Evolutionary conservation across 73 alveolate genomes (phyloP).

Genomic region (Stentor coeruleus): DNA sequence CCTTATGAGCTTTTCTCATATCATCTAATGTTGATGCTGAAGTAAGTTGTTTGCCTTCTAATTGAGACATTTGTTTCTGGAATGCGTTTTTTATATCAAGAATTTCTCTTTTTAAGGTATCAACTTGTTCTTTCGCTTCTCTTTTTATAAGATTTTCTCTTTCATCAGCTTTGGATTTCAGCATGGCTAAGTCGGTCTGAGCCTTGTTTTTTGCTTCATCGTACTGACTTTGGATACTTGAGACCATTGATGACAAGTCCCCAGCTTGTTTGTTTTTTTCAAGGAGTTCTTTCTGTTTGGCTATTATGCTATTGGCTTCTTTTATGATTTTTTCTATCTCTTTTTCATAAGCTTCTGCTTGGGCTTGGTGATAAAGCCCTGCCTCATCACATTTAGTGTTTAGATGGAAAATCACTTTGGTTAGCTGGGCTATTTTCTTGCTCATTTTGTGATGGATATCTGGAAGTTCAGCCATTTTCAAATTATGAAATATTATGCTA

Average conservation of each 20-base stretch:
- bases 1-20: conserved; percentile 51
- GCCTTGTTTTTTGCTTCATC: conserved; percentile 58
- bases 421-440: conserved; percentile 85
- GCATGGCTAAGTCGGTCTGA: conserved; percentile 44
- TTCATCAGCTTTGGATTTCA: conserved; percentile 51
- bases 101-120: conserved; percentile 48
- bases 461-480: conserved; percentile 38
- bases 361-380: conserved; percentile 43
- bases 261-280: conserved; percentile 56
- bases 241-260: conserved; percentile 45
- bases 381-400: conserved; percentile 92
- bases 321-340: conserved; percentile 80
- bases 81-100: conserved; percentile 57
- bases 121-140: conserved; percentile 53
- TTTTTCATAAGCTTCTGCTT: conserved; percentile 75
- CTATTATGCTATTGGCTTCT: conserved; percentile 80
- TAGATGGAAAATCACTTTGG: conserved; percentile 90
- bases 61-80: conserved; percentile 42
- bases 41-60: conserved; percentile 44
- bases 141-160: conserved; percentile 52
- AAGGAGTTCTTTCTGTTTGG: conserved; percentile 60
- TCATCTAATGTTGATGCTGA: conserved; percentile 52
- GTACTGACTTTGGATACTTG: conserved; percentile 44
- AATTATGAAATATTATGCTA: too few species aligned
- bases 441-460: conserved; percentile 79